Percentiles rank a stretch among this genome's conserved stretches.
Conservation (phyloP, 2,329 filamentous ascomycete genomes). For the Phaeosphaeriaceae sp. region DNA sequence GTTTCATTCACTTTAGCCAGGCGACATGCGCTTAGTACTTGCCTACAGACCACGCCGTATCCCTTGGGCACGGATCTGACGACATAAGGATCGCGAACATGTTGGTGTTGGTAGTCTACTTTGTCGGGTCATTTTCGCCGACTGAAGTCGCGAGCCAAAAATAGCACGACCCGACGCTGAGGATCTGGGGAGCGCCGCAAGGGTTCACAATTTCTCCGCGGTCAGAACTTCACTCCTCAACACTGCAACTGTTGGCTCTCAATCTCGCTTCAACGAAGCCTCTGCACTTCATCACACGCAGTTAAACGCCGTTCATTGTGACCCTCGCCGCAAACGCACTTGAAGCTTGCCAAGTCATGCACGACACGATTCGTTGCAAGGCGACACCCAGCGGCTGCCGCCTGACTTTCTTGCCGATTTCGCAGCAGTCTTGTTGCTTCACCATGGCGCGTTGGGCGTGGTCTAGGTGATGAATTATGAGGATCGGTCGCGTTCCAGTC, state of each 20-base stretch:
- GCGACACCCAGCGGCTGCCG: background rate
- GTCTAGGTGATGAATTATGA: constrained; percentile 9
- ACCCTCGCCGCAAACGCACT: constrained; percentile 6
- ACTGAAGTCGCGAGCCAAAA: background rate
- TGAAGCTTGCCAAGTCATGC: constrained; percentile 10
- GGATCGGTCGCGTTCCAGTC: constrained; percentile 15
- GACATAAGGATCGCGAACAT: background rate
- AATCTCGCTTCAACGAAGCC: constrained; percentile 5
- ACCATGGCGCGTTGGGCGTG: constrained; percentile 17
- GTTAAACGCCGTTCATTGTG: constrained; percentile 7
- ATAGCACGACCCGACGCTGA: background rate
- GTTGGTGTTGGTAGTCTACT: background rate
- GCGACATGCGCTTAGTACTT: background rate
- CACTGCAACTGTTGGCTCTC: constrained; percentile 21
- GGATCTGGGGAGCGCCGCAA: constrained; percentile 7
- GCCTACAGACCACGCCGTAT: background rate
- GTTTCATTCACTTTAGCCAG: background rate
- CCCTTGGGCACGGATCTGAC: background rate
- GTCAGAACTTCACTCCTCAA: constrained; percentile 15
- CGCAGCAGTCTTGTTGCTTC: constrained; percentile 20
- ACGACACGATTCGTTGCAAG: constrained; percentile 2
- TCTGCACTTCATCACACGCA: constrained; percentile 11
- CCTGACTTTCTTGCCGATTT: constrained; percentile 4
- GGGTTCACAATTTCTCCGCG: constrained; percentile 14
- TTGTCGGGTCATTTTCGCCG: background rate